Base-by-base conservation (phyloP, 1,284 basidiomycete species). In the Athelia sp. region DNA sequence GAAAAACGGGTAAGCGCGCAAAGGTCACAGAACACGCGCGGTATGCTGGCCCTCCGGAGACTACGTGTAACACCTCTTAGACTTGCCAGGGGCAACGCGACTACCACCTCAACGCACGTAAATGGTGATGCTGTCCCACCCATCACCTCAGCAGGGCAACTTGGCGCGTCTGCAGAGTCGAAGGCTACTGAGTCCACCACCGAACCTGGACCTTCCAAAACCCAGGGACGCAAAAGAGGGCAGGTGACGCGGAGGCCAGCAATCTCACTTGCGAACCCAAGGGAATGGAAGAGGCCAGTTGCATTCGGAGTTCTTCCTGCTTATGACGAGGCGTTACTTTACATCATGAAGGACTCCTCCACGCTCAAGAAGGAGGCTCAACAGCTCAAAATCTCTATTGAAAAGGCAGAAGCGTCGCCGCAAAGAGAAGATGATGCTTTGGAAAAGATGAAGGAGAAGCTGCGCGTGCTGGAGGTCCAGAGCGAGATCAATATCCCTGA, bases 271-370 rank as follows among this genome's bases (percentile, higher is more conserved):
- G 67, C 69, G 38, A 64, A 66, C 1, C 82, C 82, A 4, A 70
- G 78, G 23, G 66, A 79, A 63, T 90, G 84, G 83, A 81, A 78
- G 51, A 62, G 77, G n/a, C 82, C 90, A 0, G 64, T 95, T 9
- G 73, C 74, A 18, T 65, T 69, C 17, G 90, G 90, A 6, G 71
- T 81, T 6, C 67, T 93, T 23, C 87, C 90, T 1, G 90, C 84
- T 8, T 95, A 92, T 58, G 93, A 96, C 67, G 77, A 87, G 54
- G 90, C 92, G 2, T 67, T 95, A 43, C 72, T 78, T 52, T 72
- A 84, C 55, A 79, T 96, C 54, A 69, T 70, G 29, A 57, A 63
- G 4, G 81, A 86, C 60, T 69, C 77, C 13, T 57, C 63, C 14
- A 52, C 50, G 9, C 61, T 81, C 35, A 69, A 73, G 44, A 58